A percentile compares a stretch with the other conserved stretches of the same genome.
These are phyloP conservation scores for Saturnispora dispora DNA, from an alignment of 805 yeast species.

Conservation along the genomic window DNA sequence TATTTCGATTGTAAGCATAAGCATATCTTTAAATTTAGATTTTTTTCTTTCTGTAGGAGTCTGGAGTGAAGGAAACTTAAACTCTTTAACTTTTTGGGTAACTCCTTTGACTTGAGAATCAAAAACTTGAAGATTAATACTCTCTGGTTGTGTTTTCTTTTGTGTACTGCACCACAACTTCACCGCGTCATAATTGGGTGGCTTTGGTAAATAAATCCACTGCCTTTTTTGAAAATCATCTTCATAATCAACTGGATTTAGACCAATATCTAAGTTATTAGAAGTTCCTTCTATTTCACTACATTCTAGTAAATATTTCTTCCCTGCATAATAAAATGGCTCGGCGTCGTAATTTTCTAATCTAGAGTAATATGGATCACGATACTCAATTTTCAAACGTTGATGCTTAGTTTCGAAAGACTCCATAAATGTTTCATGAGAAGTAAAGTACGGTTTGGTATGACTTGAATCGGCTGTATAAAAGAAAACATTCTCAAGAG, in stretches of 20 bases:
- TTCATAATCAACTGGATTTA: background rate
- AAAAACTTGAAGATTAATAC: conserved; percentile 9
- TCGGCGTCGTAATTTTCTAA: conserved; percentile 39
- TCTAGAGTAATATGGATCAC: conserved; percentile 56
- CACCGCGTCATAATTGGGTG: conserved; percentile 42
- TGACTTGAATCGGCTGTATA: background rate
- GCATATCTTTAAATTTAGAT: conserved; percentile 36
- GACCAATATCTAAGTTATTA: background rate
- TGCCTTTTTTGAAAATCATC: background rate
- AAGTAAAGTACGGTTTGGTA: conserved; percentile 13
- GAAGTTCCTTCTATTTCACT: conserved; percentile 21
- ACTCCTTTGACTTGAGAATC: conserved; percentile 46
- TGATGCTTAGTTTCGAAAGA: conserved; percentile 35
- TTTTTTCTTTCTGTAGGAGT: conserved; percentile 26
- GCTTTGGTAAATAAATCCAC: conserved; percentile 18
- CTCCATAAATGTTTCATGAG: conserved; percentile 16
- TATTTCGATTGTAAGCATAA: conserved; percentile 58
- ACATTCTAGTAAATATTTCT: conserved; percentile 41
- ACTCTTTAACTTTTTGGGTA: conserved; percentile 33
- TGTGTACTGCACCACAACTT: conserved; percentile 25
- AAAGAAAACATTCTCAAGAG: background rate
- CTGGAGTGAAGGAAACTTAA: conserved; percentile 30
- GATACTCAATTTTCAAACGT: conserved; percentile 42
- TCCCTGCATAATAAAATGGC: conserved; percentile 63
- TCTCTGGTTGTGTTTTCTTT: background rate